phyloP scores from a whole-genome alignment of 345 rosid genomes.

The Eucalyptus tenuipes region DNA sequence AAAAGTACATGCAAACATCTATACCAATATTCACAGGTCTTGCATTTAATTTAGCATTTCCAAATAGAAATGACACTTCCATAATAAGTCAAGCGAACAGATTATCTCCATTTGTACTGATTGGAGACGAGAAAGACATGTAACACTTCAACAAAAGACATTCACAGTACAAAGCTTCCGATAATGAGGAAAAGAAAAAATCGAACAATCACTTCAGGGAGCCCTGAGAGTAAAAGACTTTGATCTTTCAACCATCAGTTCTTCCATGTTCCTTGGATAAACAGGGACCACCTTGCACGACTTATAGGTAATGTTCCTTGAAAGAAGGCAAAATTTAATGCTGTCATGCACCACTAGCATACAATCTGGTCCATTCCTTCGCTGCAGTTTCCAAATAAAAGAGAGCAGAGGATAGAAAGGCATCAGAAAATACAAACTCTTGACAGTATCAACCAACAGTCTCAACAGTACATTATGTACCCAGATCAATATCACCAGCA shows the following conservation, averaged over 20 bases:
- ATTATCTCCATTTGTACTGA: background rate
- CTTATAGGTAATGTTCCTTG: background rate
- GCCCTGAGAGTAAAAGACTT: slow-evolving; percentile 14
- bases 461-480: background rate
- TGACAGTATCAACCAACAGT: background rate
- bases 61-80: background rate
- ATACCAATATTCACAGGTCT: background rate
- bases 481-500: background rate
- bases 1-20: background rate
- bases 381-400: slow-evolving; percentile 35
- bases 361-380: slow-evolving; percentile 94
- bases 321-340: background rate
- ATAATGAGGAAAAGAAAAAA: background rate
- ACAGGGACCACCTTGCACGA: background rate
- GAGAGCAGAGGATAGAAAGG: background rate
- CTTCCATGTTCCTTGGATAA: slow-evolving; percentile 14
- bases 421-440: background rate
- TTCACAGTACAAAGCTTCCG: background rate
- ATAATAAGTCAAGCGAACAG: background rate
- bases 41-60: background rate
- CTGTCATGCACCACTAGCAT: slow-evolving; percentile 75
- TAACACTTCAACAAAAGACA: background rate
- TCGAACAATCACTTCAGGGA: background rate
- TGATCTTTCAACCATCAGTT: slow-evolving; percentile 17
- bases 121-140: background rate